These are phyloP conservation scores for Fragaria ananassa DNA, from an alignment of 306 rosid species.

Conservation along the genomic window DNA sequence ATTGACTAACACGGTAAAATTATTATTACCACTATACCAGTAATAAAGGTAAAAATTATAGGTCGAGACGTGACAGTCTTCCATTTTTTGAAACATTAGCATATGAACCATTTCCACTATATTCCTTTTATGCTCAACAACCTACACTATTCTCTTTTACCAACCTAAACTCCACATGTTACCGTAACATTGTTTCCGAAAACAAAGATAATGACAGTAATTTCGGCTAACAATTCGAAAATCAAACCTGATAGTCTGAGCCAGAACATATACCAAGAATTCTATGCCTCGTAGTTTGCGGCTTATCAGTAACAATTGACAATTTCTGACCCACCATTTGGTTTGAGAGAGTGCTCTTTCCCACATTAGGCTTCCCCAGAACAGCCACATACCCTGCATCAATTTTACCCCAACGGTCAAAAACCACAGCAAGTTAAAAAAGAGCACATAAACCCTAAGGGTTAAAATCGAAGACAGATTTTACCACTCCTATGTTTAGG, in stretches of 20 bases:
- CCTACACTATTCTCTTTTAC: neutral
- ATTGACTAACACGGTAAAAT: too few species aligned
- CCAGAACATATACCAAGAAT: slow-evolving; percentile 91
- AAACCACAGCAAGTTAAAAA: slow-evolving; percentile 17
- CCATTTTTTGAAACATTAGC: neutral
- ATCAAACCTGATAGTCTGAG: slow-evolving; percentile 83
- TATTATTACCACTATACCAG: too few species aligned
- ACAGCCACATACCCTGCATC: slow-evolving; percentile 87
- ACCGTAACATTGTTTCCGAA: neutral
- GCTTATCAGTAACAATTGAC: slow-evolving; percentile 93
- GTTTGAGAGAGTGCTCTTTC: slow-evolving; percentile 91
- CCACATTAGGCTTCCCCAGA: slow-evolving; percentile 94
- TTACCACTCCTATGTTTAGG: slow-evolving; percentile 80
- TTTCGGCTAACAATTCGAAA: slow-evolving; percentile 17
- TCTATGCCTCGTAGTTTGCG: slow-evolving; percentile 95
- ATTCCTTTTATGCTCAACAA: too few species aligned
- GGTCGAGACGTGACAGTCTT: too few species aligned
- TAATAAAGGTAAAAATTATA: too few species aligned
- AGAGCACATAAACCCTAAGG: neutral
- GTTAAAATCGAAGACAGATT: neutral
- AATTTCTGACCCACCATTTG: slow-evolving; percentile 94
- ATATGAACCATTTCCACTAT: neutral
- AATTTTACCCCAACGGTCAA: slow-evolving; percentile 16
- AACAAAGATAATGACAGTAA: slow-evolving; percentile 8
- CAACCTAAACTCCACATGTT: neutral